Base-by-base conservation (phyloP, 1,284 basidiomycete genomes). In the Ustilago tritici region DNA sequence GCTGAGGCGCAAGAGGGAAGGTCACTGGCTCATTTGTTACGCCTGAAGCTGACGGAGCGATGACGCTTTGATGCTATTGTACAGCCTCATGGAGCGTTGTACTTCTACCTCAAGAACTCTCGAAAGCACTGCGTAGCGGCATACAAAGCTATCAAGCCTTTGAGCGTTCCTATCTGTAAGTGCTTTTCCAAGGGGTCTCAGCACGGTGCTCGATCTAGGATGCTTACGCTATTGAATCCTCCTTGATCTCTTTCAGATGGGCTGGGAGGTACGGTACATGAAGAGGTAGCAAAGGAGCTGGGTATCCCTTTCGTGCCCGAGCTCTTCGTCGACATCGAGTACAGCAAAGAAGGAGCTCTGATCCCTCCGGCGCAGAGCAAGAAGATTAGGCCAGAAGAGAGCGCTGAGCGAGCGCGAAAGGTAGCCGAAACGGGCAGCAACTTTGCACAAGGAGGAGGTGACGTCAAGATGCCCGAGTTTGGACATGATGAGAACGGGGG, bases 321-420 rank as follows among this genome's bases (percentile, higher is more conserved):
- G 40, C 52, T 76, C 11, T 76, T 73, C 41, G 70, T 67, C 32
- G 74, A 76, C 36, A 72, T 71, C 55, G 70, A 76, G 38, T 73
- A 76, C 57, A 67, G 58, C 40, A 52, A 53, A 40, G 58, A 72
- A 31, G 74, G 70, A 9, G 56, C 59, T 3, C 65, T 76, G n/a
- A 57, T 76, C 35, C 68, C 73, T 15, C 67, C 73, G 15, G 56
- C 68, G 7, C 65, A 76, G 28, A 67, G 64, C 55, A 76, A 76
- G 58, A 49, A 56, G 53, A 70, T 70, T 58, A 60, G 35, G 11
- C 60, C 73, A 34, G 28, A 70, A 31, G 73, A 76, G 41, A 66
- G 65, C 32, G 73, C 73, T 3, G 73, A 76, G 47, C 55, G 73
- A 7, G 68, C 67, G 14, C 38, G 54, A 41, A 61, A 62, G 35